A percentile compares a stretch with the other conserved stretches of the same genome.
These are phyloP conservation scores for Phytopythium aichiense DNA, from an alignment of 352 stramenopile genomes.

Conservation along the genomic window DNA sequence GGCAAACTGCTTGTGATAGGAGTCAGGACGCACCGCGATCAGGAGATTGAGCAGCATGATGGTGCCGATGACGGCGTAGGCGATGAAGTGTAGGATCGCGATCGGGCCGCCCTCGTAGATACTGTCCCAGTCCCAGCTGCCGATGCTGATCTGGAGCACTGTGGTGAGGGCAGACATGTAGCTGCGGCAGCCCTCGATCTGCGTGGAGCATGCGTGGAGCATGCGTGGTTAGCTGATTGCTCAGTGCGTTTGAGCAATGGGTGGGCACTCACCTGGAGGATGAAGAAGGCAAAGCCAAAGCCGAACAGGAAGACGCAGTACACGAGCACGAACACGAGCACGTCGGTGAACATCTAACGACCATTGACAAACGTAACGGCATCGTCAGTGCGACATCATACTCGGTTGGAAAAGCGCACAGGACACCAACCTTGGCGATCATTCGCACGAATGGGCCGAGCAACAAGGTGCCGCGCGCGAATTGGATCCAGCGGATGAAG, in stretches of 20 bases:
- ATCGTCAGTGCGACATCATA: neutral
- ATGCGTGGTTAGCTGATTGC: neutral
- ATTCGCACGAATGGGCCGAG: slow-evolving; percentile 80
- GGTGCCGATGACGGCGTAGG: slow-evolving; percentile 71
- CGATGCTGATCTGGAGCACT: slow-evolving; percentile 71
- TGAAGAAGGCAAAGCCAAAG: slow-evolving; percentile 81
- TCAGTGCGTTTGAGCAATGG: neutral
- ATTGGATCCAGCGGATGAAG: slow-evolving; percentile 82
- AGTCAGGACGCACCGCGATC: slow-evolving; percentile 41
- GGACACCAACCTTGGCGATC: slow-evolving; percentile 65
- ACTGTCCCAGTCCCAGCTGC: slow-evolving; percentile 69
- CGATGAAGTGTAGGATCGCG: slow-evolving; percentile 65
- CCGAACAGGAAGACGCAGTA: slow-evolving; percentile 70
- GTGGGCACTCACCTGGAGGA: slow-evolving; percentile 41
- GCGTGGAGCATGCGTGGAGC: slow-evolving; percentile 11
- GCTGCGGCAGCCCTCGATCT: slow-evolving; percentile 69
- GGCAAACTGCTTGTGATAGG: neutral
- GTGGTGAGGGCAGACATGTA: slow-evolving; percentile 53
- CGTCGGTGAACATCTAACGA: slow-evolving; percentile 76
- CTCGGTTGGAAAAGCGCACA: neutral
- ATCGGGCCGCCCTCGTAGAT: slow-evolving; percentile 70
- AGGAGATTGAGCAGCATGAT: slow-evolving; percentile 84
- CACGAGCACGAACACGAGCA: slow-evolving; percentile 68
- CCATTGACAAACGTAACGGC: neutral
- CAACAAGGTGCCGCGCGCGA: slow-evolving; percentile 57